Conservation (phyloP, 2,329 filamentous ascomycete species). For the Coniochaeta prunicola region DNA sequence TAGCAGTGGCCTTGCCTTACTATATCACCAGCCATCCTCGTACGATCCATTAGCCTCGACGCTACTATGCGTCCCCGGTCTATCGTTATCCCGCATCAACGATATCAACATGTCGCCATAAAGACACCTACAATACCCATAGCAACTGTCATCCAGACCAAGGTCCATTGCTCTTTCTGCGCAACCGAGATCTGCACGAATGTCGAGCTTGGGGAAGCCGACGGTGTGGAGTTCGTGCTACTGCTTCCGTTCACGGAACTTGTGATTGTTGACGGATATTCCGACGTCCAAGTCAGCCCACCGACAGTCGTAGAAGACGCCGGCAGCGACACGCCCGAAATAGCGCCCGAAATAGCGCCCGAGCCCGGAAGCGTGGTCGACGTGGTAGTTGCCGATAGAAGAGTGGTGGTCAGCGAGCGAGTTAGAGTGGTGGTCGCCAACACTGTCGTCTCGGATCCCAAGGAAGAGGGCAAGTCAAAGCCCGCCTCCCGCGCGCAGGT, state of each 20-base stretch:
- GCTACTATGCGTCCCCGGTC: background rate
- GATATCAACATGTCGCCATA: conserved; percentile 17
- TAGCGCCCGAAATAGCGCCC: background rate
- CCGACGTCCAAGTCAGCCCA: background rate
- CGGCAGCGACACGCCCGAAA: background rate
- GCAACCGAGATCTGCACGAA: conserved; percentile 8
- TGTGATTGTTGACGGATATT: background rate
- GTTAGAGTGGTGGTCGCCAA: background rate
- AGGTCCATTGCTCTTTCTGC: conserved; percentile 14
- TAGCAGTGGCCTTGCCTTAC: background rate
- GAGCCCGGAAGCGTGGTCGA: background rate
- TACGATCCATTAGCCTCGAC: background rate
- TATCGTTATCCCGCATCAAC: background rate
- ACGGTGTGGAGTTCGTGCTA: background rate
- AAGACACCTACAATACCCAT: conserved; percentile 17
- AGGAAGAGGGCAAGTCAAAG: conserved; percentile 18
- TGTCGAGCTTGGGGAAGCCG: background rate
- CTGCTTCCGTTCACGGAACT: background rate
- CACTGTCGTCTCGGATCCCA: background rate
- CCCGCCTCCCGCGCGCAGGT: conserved; percentile 26
- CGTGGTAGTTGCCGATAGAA: background rate
- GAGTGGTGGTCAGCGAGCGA: background rate
- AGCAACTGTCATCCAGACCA: conserved; percentile 15
- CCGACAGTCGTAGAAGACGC: background rate
- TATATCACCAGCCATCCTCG: background rate